phyloP scores from a whole-genome alignment of 2,329 filamentous ascomycete species.

The Amylocarpus encephaloides region DNA sequence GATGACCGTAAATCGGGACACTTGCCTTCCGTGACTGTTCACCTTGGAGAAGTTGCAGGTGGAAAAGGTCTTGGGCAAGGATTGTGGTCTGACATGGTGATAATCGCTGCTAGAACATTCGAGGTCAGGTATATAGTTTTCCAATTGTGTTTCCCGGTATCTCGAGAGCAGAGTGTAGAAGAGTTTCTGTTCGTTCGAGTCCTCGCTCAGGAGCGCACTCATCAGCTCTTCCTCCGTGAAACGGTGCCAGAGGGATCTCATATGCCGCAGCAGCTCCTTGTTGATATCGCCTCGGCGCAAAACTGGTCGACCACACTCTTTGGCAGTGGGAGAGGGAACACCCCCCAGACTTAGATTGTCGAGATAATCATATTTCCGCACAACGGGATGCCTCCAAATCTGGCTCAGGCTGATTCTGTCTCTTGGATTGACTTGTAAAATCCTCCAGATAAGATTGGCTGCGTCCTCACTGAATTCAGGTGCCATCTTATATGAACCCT shows the following conservation, averaged over 20 bases:
- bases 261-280: slow-evolving; percentile 71
- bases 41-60: slow-evolving; percentile 52
- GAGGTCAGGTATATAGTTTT: slow-evolving; percentile 77
- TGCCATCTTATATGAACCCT: slow-evolving; percentile 56
- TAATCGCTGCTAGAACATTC: slow-evolving; percentile 88
- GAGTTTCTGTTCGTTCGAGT: slow-evolving; percentile 85
- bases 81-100: slow-evolving; percentile 63
- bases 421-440: slow-evolving; percentile 72
- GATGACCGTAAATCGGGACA: slow-evolving; percentile 60
- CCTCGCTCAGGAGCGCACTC: slow-evolving; percentile 56
- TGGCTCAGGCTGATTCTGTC: slow-evolving; percentile 71
- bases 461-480: slow-evolving; percentile 60
- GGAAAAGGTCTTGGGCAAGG: slow-evolving; percentile 54
- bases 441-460: slow-evolving; percentile 69
- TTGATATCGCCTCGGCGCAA: slow-evolving; percentile 65
- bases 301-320: slow-evolving; percentile 56
- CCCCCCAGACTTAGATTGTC: slow-evolving; percentile 44
- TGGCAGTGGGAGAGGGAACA: slow-evolving; percentile 46
- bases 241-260: slow-evolving; percentile 88
- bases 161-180: slow-evolving; percentile 83
- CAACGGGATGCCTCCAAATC: slow-evolving; percentile 82
- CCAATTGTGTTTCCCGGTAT: slow-evolving; percentile 77
- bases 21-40: slow-evolving; percentile 45
- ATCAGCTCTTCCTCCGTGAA: slow-evolving; percentile 67
- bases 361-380: slow-evolving; percentile 75